Conservation (phyloP, 257 asterid genomes). For the Ophiorrhiza pumila region DNA sequence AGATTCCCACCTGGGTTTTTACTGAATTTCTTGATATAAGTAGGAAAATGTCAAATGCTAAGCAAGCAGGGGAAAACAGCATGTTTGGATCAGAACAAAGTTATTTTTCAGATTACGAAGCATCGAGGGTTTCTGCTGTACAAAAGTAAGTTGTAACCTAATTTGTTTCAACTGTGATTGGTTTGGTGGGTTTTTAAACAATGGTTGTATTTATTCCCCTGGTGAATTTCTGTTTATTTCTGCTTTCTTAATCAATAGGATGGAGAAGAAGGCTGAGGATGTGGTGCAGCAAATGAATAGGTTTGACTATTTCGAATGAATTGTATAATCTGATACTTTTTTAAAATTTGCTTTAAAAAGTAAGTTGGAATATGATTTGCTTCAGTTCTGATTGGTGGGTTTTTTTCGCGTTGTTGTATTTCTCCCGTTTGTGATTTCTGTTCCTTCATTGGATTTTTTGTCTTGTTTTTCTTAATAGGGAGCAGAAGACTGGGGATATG, state of each 20-base stretch:
- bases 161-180: neutral
- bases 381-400: no score
- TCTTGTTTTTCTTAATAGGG: neutral
- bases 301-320: no score
- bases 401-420: neutral
- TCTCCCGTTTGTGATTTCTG: neutral
- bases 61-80: neutral
- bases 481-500: neutral
- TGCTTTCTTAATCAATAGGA: no score
- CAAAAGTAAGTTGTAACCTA: conserved; percentile 10
- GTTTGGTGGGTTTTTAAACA: neutral
- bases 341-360: no score
- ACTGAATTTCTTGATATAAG: neutral
- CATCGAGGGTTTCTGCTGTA: neutral
- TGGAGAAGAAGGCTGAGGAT: no score
- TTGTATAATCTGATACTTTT: no score
- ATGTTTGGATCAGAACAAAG: conserved; percentile 9
- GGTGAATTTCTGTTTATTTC: neutral
- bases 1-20: neutral
- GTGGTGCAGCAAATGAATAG: no score
- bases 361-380: no score
- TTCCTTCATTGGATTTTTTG: no score
- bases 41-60: neutral
- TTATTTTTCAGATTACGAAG: neutral
- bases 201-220: no score